Base-by-base conservation (phyloP, 2,329 filamentous ascomycete genomes). In the Erysiphe pulchra region DNA sequence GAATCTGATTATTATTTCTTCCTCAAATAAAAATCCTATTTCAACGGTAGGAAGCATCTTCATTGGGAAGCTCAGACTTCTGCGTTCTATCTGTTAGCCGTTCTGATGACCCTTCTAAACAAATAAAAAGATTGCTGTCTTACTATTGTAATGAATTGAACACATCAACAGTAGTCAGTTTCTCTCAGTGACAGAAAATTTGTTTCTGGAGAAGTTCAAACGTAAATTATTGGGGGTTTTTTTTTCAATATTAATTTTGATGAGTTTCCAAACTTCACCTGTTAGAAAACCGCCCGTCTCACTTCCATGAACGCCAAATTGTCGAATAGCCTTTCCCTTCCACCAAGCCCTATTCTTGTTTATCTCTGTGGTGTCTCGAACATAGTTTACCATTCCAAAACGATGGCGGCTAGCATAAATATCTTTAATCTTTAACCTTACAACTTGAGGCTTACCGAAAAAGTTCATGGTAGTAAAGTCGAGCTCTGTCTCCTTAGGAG, bases 401-500 rank as follows among this genome's bases (percentile, higher is more conserved):
- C 56, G 47, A 17, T 50, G 45, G 34, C 51, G 53, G 1, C 46
- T 41, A 2, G 55, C 51, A 44, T 50, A 47, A 1, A 62, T 44
- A 8, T 60, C 55, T 7, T 47, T 41, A 1, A 57, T 34, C 18
- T 51, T 53, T 14, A 59, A 44, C 5, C 51, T 48, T 4, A 52
- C 48, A 8, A 57, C 58, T 31, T 53, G 53, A 28, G 60, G 60
- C 52, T 57, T 61, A 1, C 63, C 62, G n/a, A 59, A 46, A 42
- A 60, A 57, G 18, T 61, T 58, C 52, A 66, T 59, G 3, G 59
- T 63, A 5, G 61, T 60, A 30, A 67, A 52, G 24, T 61, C 57
- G 2, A 66, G 43, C 13, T 52, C 49, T 10, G 63, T 61, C 18
- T 61, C 55, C 13, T 55, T 55, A 1, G 71, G 66, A 1, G 70